phyloP scores from a whole-genome alignment of 805 yeast species.

The Maudiozyma serrabonitensis region DNA sequence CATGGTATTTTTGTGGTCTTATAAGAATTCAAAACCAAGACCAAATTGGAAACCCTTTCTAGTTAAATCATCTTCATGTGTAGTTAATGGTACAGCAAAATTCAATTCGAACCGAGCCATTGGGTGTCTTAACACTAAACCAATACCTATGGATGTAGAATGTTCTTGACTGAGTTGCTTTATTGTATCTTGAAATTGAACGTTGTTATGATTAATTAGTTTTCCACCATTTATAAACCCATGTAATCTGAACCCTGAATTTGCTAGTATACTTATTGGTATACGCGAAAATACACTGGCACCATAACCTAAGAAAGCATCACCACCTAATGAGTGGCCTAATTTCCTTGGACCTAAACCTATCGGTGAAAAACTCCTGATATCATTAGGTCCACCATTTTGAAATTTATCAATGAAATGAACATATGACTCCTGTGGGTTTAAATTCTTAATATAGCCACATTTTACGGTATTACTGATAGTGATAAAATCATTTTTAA shows the following conservation, averaged over 20 bases:
- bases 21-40: constrained; percentile 50
- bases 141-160: constrained; percentile 48
- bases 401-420: constrained; percentile 75
- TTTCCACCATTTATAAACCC: constrained; percentile 60
- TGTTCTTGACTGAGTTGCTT: constrained; percentile 32
- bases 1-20: constrained; percentile 1
- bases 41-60: constrained; percentile 65
- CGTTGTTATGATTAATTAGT: constrained; percentile 30
- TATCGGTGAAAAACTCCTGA: constrained; percentile 59
- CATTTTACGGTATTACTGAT: constrained; percentile 39
- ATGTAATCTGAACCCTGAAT: constrained; percentile 52
- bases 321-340: constrained; percentile 59
- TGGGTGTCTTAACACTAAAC: constrained; percentile 52
- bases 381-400: constrained; percentile 68
- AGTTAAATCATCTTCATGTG: constrained; percentile 38
- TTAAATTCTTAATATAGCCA: constrained; percentile 46
- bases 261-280: constrained; percentile 38
- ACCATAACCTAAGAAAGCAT: constrained; percentile 46
- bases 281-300: constrained; percentile 48
- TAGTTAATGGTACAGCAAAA: constrained; percentile 50
- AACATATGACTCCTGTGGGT: constrained; percentile 27
- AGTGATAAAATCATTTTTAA: constrained; percentile 29
- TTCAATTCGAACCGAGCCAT: constrained; percentile 60
- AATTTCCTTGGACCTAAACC: constrained; percentile 55
- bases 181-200: constrained; percentile 13